phyloP scores from a whole-genome alignment of 2,329 filamentous ascomycete species.

The Cercospora citrullina region DNA sequence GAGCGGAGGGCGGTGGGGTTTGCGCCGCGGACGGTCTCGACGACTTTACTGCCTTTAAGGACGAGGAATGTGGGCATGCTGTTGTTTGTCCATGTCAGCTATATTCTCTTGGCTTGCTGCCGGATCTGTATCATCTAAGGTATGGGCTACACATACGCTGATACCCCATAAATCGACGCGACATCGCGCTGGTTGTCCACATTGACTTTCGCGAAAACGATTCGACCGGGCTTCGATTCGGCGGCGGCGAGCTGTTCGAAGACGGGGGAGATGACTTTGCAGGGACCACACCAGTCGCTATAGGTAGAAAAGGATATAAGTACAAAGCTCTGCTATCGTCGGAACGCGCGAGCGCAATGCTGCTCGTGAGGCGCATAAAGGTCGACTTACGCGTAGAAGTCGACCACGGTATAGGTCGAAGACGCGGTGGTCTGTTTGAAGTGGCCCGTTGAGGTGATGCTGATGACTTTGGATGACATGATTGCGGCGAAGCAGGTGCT shows the following conservation, averaged over 20 bases:
- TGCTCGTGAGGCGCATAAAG: neutral
- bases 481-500: neutral
- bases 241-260: slow-evolving; percentile 54
- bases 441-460: slow-evolving; percentile 35
- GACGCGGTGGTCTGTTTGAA: slow-evolving; percentile 36
- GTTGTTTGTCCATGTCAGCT: neutral
- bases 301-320: neutral
- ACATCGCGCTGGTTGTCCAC: slow-evolving; percentile 55
- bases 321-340: neutral
- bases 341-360: neutral
- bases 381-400: slow-evolving; percentile 35
- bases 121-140: neutral
- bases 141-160: slow-evolving; percentile 39
- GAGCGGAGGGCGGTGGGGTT: slow-evolving; percentile 51
- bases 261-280: slow-evolving; percentile 55
- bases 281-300: slow-evolving; percentile 56
- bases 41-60: slow-evolving; percentile 46
- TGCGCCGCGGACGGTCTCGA: slow-evolving; percentile 51
- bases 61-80: slow-evolving; percentile 54
- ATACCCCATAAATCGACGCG: slow-evolving; percentile 52
- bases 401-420: slow-evolving; percentile 38
- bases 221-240: slow-evolving; percentile 48
- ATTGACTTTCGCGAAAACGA: slow-evolving; percentile 57
- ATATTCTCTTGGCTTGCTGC: neutral
- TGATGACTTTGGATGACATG: slow-evolving; percentile 35